These are phyloP conservation scores for Hypoxylon sp. DNA, from an alignment of 2,329 filamentous ascomycete species.

Conservation along the genomic window DNA sequence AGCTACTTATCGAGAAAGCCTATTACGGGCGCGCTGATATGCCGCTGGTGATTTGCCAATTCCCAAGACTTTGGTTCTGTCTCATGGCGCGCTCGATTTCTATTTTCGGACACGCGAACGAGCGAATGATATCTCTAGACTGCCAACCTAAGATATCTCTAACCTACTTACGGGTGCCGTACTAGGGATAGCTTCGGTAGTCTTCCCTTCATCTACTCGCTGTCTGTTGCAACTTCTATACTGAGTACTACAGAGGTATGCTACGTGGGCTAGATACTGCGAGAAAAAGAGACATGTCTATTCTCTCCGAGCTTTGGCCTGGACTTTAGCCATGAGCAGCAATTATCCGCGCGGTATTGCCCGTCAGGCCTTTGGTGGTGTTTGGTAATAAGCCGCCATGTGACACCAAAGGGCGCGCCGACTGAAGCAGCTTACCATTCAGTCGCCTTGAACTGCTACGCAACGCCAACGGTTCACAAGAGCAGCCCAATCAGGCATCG, in stretches of 20 bases:
- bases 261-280: background rate
- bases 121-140: background rate
- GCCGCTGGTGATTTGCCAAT: constrained; percentile 9
- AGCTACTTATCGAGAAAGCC: constrained; percentile 20
- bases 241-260: background rate
- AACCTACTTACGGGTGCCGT: no score
- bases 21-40: background rate
- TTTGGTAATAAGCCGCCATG: constrained; percentile 30
- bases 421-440: constrained; percentile 16
- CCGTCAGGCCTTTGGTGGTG: constrained; percentile 16
- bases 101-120: constrained; percentile 28
- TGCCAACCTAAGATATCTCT: background rate
- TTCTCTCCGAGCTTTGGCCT: constrained; percentile 32
- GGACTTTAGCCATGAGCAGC: constrained; percentile 10
- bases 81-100: constrained; percentile 13
- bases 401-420: constrained; percentile 25
- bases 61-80: background rate
- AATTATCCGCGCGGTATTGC: constrained; percentile 34
- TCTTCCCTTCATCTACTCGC: background rate
- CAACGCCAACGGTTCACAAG: constrained; percentile 3
- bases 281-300: background rate
- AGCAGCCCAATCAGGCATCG: constrained; percentile 14
- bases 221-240: background rate
- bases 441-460: constrained; percentile 1
- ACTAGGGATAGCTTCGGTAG: background rate